A percentile compares a stretch with the other conserved stretches of the same genome.
Conservation (phyloP, 1,284 basidiomycete genomes). For the Moniliella sp. region DNA sequence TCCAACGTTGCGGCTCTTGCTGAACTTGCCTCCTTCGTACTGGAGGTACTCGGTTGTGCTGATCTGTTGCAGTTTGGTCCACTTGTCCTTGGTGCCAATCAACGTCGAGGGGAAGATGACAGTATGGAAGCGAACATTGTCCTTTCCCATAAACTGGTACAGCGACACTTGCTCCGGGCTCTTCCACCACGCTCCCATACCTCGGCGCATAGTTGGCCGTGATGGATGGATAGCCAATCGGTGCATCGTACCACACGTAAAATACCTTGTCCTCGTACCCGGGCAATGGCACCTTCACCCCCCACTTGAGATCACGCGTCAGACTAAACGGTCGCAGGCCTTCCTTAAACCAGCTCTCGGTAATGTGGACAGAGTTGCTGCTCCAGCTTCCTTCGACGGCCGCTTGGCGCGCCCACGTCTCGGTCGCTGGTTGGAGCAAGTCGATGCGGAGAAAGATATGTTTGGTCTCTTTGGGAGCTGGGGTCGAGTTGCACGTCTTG, state of each 20-base stretch:
- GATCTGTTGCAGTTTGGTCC: conserved; percentile 84
- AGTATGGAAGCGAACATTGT: conserved; percentile 83
- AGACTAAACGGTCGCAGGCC: conserved; percentile 73
- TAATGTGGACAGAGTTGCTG: conserved; percentile 69
- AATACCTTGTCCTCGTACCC: conserved; percentile 85
- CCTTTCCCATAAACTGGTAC: conserved; percentile 78
- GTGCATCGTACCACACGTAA: conserved; percentile 85
- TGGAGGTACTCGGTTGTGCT: conserved; percentile 94
- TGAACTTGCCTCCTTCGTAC: conserved; percentile 97
- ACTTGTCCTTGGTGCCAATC: conserved; percentile 66
- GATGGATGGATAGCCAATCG: conserved; percentile 89
- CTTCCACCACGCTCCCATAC: conserved; percentile 95
- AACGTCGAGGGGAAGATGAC: conserved; percentile 81
- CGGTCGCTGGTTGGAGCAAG: conserved; percentile 56
- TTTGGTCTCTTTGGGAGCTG: conserved; percentile 44
- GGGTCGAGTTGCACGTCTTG: conserved; percentile 57
- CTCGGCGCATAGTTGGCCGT: conserved; percentile 78
- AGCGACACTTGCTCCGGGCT: conserved; percentile 72
- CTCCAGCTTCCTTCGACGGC: conserved; percentile 72
- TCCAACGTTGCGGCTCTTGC: conserved; percentile 83
- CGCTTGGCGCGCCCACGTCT: conserved; percentile 67
- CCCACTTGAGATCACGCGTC: conserved; percentile 86
- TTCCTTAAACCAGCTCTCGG: conserved; percentile 68
- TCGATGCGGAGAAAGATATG: conserved; percentile 86
- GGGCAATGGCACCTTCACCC: conserved; percentile 64